Evolutionary conservation across 2,329 filamentous ascomycete genomes (phyloP), one percentile per base, ranked within the genome.

Genomic region (Piedraia hortae): DNA sequence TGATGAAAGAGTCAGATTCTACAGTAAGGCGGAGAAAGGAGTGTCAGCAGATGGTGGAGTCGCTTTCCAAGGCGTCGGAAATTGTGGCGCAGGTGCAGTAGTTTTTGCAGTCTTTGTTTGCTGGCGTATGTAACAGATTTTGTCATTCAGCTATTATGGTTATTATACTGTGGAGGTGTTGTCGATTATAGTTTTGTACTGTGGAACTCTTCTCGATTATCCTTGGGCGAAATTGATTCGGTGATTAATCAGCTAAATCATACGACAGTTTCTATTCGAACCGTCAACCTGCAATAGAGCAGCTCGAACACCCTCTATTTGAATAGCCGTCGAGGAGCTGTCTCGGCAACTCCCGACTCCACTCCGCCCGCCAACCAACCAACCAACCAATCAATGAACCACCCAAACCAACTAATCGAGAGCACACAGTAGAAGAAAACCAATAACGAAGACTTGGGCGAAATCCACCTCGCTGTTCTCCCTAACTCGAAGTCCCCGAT

Each of bases 41-140:
- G 50, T 97, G 85, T 50, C 78, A 88, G 51, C 78, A 91, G 50
- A 97, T 97, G 85, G 85, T 97, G 22, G 85, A 97, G 50, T 88
- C 74, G 24, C 56, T 97, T 40, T 53, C 59, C 35, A 71, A 73
- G 47, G 85, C 85, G 26, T 85, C 68, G 47, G 85, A 97, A 56
- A 93, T 97, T 51, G 85, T 97, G 44, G 80, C 75, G 49, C 62
- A 68, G 36, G 63, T 69, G 28, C 59, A 63, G 46, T 63, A 45
- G 35, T 18, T 4, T n/a, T 11, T 5, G 7, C 10, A 6, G n/a
- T n/a, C n/a, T n/a, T n/a, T n/a, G 18, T 7, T 10, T 19, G 18
- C 6, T 19, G 5, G 18, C 12, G 18, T 6, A 7, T 17, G 9
- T 9, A 17, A 17, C 7, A 7, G 16, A 17, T 17, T 9, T 7